These are phyloP conservation scores for Spinacia oleracea DNA, from an alignment of 179 eudicot genomes.

Conservation along the genomic window DNA sequence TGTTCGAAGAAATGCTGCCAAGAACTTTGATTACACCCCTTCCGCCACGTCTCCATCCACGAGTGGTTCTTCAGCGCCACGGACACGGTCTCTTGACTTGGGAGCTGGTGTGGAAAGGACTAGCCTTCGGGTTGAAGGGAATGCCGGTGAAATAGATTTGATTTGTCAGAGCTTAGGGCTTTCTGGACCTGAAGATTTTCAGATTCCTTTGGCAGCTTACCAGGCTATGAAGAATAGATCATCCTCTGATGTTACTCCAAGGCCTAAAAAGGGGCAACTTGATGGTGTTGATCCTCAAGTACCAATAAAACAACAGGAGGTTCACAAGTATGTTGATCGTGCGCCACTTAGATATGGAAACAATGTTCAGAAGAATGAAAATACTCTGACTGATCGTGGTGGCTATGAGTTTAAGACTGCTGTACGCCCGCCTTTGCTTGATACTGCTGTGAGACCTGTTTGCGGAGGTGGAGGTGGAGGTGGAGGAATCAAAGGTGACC, in stretches of 20 bases:
- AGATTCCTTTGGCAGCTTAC: constrained; percentile 34
- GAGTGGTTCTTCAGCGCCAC: constrained; percentile 29
- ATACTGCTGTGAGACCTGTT: constrained; percentile 4
- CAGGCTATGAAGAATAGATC: constrained; percentile 31
- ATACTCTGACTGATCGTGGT: not conserved
- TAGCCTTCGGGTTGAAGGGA: constrained; percentile 56
- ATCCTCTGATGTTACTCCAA: constrained; percentile 31
- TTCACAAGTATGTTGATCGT: constrained; percentile 15
- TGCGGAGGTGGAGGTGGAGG: constrained; percentile 37
- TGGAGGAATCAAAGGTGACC: constrained; percentile 61
- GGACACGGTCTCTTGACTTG: constrained; percentile 56
- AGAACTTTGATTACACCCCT: constrained; percentile 53
- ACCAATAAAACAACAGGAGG: constrained; percentile 15
- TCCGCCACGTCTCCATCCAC: constrained; percentile 38
- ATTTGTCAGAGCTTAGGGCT: constrained; percentile 36
- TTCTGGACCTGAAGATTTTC: constrained; percentile 38
- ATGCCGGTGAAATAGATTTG: constrained; percentile 29
- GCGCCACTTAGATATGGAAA: constrained; percentile 14
- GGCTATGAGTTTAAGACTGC: not conserved
- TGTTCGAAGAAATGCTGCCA: constrained; percentile 61
- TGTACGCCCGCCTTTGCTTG: constrained; percentile 8
- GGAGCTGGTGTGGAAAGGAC: constrained; percentile 19
- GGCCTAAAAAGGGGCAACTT: constrained; percentile 13
- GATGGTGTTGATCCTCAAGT: constrained; percentile 18
- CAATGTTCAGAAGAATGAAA: constrained; percentile 9